phyloP scores from a whole-genome alignment of 2,329 filamentous ascomycete genomes.

The Alternaria infectoria region DNA sequence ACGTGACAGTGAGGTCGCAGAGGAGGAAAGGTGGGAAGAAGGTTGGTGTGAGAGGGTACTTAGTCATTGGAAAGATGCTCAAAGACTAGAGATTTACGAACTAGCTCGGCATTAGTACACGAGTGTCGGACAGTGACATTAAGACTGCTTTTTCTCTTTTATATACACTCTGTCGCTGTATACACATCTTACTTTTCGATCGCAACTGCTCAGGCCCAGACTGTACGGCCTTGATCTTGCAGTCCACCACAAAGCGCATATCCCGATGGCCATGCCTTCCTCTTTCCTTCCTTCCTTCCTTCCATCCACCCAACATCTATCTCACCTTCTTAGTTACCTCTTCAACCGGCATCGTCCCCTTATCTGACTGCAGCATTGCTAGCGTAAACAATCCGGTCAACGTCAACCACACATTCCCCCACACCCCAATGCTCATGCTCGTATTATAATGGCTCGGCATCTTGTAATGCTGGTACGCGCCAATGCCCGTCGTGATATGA shows the following conservation, averaged over 20 bases:
- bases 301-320: background rate
- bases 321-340: slow-evolving; percentile 19
- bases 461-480: slow-evolving; percentile 35
- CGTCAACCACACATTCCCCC: slow-evolving; percentile 35
- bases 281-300: no score
- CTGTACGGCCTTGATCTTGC: background rate
- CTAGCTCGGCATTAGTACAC: background rate
- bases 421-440: slow-evolving; percentile 32
- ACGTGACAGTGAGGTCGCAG: background rate
- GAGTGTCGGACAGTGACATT: background rate
- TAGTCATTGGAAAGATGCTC: background rate
- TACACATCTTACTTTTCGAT: background rate
- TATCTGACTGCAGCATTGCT: slow-evolving; percentile 10
- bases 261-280: background rate
- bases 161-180: background rate
- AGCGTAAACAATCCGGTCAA: slow-evolving; percentile 24
- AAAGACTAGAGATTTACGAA: background rate
- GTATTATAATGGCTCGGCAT: slow-evolving; percentile 32
- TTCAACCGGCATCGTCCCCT: slow-evolving; percentile 13
- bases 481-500: slow-evolving; percentile 28
- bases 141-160: background rate
- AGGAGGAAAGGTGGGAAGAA: background rate
- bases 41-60: background rate
- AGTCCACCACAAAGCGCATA: background rate
- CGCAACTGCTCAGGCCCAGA: background rate